These are phyloP conservation scores for Myxozyma monticola DNA, from an alignment of 805 yeast genomes.

Conservation along the genomic window DNA sequence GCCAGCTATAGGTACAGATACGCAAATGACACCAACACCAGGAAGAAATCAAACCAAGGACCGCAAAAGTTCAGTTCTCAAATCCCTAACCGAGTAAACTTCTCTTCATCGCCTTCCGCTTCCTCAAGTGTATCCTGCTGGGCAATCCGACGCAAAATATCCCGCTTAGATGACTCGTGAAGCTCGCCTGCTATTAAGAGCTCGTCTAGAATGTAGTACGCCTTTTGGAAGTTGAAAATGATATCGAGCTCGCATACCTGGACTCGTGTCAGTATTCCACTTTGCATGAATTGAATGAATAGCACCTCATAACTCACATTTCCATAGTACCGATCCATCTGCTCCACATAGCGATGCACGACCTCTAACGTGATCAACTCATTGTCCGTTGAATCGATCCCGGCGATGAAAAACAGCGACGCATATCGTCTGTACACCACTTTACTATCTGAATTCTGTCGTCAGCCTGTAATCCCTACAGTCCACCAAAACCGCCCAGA, in stretches of 20 bases:
- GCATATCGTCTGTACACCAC: constrained; percentile 92
- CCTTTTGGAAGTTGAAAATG: constrained; percentile 91
- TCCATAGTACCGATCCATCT: constrained; percentile 93
- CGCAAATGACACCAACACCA: too few species aligned
- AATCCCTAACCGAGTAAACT: constrained; percentile 29
- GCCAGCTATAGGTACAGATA: too few species aligned
- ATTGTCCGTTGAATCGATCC: constrained; percentile 79
- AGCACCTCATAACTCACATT: constrained; percentile 64
- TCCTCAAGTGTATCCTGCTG: constrained; percentile 87
- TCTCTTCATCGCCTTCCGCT: constrained; percentile 61
- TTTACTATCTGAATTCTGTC: constrained; percentile 54
- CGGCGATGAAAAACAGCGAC: constrained; percentile 84
- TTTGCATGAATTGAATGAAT: neutral
- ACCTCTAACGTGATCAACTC: constrained; percentile 83
- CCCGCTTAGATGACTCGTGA: constrained; percentile 78
- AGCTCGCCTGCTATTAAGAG: constrained; percentile 83
- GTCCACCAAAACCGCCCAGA: neutral
- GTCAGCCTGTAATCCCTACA: neutral
- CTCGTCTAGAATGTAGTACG: constrained; percentile 90
- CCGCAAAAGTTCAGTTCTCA: too few species aligned
- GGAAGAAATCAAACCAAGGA: too few species aligned
- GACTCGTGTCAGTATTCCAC: neutral
- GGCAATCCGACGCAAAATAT: constrained; percentile 70
- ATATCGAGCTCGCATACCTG: constrained; percentile 82
- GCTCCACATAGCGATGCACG: constrained; percentile 91